These are phyloP conservation scores for Arabidopsis thaliana DNA, from an alignment of 345 rosid genomes.

Conservation along the genomic window TAIR10.1 NC_003076.8:13748001-13748500, in stretches of 20 bases:
- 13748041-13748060: neutral
- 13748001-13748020: neutral
- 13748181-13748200: neutral
- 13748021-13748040: neutral
- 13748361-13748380: neutral
- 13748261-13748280: neutral
- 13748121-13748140: neutral
- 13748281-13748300: neutral
- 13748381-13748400: neutral
- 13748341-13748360: neutral
- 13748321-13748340: slow-evolving; percentile 12
- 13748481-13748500: too few relatives aligned
- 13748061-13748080: neutral
- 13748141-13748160: neutral
- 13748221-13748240: neutral
- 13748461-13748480: too few relatives aligned
- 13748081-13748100: too few relatives aligned
- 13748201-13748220: neutral
- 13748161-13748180: slow-evolving; percentile 14
- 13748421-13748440: too few relatives aligned
- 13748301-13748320: slow-evolving; percentile 1
- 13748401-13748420: too few relatives aligned
- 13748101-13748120: neutral
- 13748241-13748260: slow-evolving; percentile 10
- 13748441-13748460: too few relatives aligned